These are phyloP conservation scores for Beauveria scarabaeidicola DNA, from an alignment of 2,329 filamentous ascomycete species.

Conservation along the genomic window DNA sequence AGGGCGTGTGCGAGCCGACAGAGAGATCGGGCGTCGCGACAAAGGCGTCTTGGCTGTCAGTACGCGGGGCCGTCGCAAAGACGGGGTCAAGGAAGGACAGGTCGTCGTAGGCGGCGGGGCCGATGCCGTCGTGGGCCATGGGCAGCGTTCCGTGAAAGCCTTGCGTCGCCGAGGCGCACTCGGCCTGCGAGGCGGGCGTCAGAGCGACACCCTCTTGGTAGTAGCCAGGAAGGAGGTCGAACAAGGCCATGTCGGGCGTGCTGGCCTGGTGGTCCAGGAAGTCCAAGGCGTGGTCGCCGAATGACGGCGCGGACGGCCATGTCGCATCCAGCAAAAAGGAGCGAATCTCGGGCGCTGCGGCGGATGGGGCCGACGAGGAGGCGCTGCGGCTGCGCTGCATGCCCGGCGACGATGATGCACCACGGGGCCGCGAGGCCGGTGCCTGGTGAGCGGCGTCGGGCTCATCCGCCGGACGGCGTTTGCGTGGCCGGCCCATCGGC, in stretches of 20 bases:
- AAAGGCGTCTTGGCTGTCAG: background rate
- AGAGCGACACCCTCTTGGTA: background rate
- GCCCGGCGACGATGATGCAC: background rate
- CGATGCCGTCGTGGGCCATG: background rate
- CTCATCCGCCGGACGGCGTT: slow-evolving; percentile 35
- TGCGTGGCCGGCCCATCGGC: slow-evolving; percentile 57
- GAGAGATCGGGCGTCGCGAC: slow-evolving; percentile 4
- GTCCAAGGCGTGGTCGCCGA: slow-evolving; percentile 25
- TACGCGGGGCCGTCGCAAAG: background rate
- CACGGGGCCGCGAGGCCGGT: background rate
- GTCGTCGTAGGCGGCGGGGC: background rate
- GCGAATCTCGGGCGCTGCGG: background rate
- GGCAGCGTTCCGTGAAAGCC: background rate
- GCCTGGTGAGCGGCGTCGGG: background rate
- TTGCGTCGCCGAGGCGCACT: background rate
- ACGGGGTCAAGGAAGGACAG: background rate
- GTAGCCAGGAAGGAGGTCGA: slow-evolving; percentile 24
- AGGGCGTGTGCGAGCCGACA: slow-evolving; percentile 4
- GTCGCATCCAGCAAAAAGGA: background rate
- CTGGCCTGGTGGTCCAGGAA: slow-evolving; percentile 25
- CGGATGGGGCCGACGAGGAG: background rate
- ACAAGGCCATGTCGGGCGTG: slow-evolving; percentile 23
- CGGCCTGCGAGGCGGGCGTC: background rate
- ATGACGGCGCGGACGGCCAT: background rate
- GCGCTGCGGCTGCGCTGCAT: slow-evolving; percentile 1